phyloP scores from a whole-genome alignment of 306 rosid species.

The Quercus alba region DNA sequence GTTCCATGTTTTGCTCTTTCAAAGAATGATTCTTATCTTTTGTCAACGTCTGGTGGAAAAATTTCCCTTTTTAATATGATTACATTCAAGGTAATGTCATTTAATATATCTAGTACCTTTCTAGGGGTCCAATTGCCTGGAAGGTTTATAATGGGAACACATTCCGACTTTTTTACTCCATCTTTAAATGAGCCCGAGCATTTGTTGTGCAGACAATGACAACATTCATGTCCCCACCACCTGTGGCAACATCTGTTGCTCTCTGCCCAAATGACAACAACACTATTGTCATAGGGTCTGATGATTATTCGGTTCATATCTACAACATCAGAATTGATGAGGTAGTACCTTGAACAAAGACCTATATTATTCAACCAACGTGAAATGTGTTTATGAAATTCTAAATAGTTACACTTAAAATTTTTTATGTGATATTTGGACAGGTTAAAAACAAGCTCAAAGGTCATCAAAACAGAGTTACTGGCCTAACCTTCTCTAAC shows the following conservation, averaged over 20 bases:
- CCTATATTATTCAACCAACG: not conserved
- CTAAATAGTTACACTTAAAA: not conserved
- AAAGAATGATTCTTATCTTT: constrained; percentile 87
- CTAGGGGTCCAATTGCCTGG: not conserved
- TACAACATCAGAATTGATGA: constrained; percentile 88
- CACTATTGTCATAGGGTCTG: constrained; percentile 92
- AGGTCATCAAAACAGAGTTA: constrained; percentile 97
- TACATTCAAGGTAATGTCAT: constrained; percentile 82
- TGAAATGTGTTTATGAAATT: not conserved
- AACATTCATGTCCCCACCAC: constrained; percentile 97
- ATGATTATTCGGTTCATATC: constrained; percentile 83
- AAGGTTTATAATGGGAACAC: not conserved
- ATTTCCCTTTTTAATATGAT: constrained; percentile 91
- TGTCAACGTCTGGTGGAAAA: constrained; percentile 99
- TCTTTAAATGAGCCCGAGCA: not conserved
- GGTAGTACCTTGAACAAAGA: constrained; percentile 42
- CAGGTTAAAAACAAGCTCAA: constrained; percentile 85
- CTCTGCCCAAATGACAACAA: constrained; percentile 95
- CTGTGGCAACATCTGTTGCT: constrained; percentile 93
- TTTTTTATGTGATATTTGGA: not conserved
- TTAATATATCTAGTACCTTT: not conserved
- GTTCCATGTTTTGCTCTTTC: constrained; percentile 97
- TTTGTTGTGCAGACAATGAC: constrained; percentile 80
- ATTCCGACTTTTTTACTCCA: not conserved
- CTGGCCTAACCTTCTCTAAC: constrained; percentile 92